Percentiles rank a stretch among this genome's conserved stretches.
phyloP scores from a whole-genome alignment of 179 eudicot genomes.

The Beta lomatogona region DNA sequence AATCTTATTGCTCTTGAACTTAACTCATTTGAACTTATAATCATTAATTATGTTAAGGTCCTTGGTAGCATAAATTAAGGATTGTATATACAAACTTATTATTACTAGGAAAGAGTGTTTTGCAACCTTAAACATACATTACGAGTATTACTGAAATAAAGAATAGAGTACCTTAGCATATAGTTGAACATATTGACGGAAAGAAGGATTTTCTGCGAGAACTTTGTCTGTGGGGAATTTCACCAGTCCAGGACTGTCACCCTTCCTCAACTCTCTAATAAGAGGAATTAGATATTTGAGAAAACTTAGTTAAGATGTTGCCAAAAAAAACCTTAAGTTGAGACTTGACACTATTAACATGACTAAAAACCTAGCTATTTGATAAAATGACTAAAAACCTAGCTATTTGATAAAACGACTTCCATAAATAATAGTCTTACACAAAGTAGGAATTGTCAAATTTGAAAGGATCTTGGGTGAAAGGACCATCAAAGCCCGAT shows the following conservation, averaged over 20 bases:
- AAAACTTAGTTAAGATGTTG: neutral
- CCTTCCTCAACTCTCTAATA: conserved; percentile 61
- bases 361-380: too few relatives aligned
- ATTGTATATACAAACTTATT: too few relatives aligned
- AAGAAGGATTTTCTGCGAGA: conserved; percentile 51
- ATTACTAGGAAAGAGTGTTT: too few relatives aligned
- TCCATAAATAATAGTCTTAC: conserved; percentile 41
- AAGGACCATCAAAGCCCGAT: conserved; percentile 84
- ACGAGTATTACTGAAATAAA: neutral
- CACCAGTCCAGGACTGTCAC: conserved; percentile 52
- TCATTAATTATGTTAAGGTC: too few relatives aligned
- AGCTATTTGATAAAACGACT: too few relatives aligned
- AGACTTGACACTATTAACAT: neutral
- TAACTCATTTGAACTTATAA: too few relatives aligned
- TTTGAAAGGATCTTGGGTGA: conserved; percentile 71
- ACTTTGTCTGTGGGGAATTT: conserved; percentile 77
- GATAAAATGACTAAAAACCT: too few relatives aligned
- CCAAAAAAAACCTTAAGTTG: too few relatives aligned
- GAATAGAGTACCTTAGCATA: conserved; percentile 53
- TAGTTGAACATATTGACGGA: conserved; percentile 44
- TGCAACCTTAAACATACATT: too few relatives aligned
- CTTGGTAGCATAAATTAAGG: too few relatives aligned
- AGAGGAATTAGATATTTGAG: neutral
- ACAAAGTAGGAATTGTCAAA: conserved; percentile 80
- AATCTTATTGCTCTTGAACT: too few relatives aligned